phyloP scores from a whole-genome alignment of 371 early-diverging fungal genomes.

The Apophysomyces trapeziformis region DNA sequence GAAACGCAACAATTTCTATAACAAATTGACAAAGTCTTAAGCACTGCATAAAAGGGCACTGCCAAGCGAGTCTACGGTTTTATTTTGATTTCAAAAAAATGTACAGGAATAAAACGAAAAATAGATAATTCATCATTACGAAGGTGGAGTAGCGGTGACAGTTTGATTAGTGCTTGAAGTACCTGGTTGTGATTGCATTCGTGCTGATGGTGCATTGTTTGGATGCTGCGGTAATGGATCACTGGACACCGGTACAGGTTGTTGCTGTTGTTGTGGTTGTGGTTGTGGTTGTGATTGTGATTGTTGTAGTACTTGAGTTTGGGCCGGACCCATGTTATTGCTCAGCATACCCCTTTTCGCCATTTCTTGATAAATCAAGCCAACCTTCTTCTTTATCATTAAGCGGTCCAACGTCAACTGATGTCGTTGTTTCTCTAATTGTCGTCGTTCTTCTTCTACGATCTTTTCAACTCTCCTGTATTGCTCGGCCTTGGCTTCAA shows the following conservation, averaged over 20 bases:
- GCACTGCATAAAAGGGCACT: constrained; percentile 12
- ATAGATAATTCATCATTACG: constrained; percentile 3
- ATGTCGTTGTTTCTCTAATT: constrained; percentile 84
- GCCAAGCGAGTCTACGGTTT: not conserved
- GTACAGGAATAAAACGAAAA: constrained; percentile 6
- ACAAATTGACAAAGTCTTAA: constrained; percentile 53
- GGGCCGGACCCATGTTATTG: constrained; percentile 22
- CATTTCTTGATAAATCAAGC: constrained; percentile 53
- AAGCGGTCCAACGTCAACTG: constrained; percentile 78
- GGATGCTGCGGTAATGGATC: constrained; percentile 17
- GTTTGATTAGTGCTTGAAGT: no score
- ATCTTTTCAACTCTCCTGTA: constrained; percentile 85
- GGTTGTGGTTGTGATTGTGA: not conserved
- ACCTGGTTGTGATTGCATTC: constrained; percentile 20
- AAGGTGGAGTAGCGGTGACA: not conserved
- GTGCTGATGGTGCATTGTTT: constrained; percentile 28
- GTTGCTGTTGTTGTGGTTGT: not conserved
- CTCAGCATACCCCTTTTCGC: constrained; percentile 28
- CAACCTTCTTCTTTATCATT: constrained; percentile 52
- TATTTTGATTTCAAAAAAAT: constrained; percentile 3
- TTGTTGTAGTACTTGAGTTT: constrained; percentile 3
- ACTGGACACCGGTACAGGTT: not conserved
- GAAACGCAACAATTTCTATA: constrained; percentile 78
- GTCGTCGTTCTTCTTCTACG: constrained; percentile 68
- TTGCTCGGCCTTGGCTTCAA: constrained; percentile 78